Percentiles rank a stretch among this genome's conserved stretches.
Evolutionary conservation across 768 basidiomycete genomes (phyloP).

Genomic region (Mrakia blollopis): DNA sequence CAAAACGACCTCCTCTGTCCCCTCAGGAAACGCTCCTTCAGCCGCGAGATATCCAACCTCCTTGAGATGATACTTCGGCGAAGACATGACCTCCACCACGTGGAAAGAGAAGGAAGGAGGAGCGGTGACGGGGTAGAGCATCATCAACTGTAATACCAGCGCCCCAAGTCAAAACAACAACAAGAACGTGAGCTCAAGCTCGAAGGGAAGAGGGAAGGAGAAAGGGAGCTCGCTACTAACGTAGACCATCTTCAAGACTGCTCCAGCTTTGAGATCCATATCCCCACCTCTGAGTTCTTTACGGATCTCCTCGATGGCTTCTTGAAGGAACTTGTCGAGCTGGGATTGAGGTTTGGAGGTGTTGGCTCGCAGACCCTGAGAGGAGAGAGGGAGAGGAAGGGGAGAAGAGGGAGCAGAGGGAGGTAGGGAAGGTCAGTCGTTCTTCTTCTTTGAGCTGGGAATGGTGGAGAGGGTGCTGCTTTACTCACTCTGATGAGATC

Average conservation of each 20-base stretch:
- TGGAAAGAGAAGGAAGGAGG: slow-evolving; percentile 90
- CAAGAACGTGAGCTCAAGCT: neutral
- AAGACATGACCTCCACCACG: slow-evolving; percentile 97
- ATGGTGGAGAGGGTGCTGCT: neutral
- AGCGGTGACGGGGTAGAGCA: slow-evolving; percentile 84
- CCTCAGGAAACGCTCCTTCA: slow-evolving; percentile 79
- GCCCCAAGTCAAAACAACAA: slow-evolving; percentile 31
- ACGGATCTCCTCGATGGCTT: slow-evolving; percentile 59
- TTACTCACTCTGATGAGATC: slow-evolving; percentile 77
- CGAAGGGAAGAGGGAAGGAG: neutral
- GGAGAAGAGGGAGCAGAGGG: neutral
- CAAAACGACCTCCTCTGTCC: slow-evolving; percentile 95
- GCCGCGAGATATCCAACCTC: slow-evolving; percentile 93
- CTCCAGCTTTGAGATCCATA: slow-evolving; percentile 94
- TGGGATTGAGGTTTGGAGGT: slow-evolving; percentile 87
- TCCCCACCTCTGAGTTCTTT: slow-evolving; percentile 86
- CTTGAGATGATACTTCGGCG: slow-evolving; percentile 83
- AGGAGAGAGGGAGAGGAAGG: neutral
- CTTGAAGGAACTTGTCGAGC: slow-evolving; percentile 66
- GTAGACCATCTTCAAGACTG: slow-evolving; percentile 92
- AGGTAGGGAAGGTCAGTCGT: neutral
- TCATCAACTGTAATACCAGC: slow-evolving; percentile 89
- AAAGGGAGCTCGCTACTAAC: slow-evolving; percentile 53
- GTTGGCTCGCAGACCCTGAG: slow-evolving; percentile 71
- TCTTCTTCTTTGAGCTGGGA: neutral